phyloP scores from a whole-genome alignment of 805 yeast species.

The Candida nemodendra region DNA sequence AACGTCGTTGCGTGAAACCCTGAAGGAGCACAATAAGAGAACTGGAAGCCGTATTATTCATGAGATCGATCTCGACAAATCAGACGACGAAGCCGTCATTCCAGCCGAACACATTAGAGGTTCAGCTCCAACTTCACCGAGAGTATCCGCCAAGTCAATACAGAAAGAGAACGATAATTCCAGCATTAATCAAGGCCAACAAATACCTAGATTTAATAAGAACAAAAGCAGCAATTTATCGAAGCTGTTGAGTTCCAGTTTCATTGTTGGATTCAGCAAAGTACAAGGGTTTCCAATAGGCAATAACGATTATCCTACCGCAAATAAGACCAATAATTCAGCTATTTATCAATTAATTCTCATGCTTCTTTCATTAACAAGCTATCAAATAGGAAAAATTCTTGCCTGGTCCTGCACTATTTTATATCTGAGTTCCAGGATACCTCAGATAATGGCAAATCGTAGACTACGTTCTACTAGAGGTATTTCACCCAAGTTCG shows the following conservation, averaged over 20 bases:
- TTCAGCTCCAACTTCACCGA: conserved; percentile 8
- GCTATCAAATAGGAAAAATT: conserved; percentile 24
- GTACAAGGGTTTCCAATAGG: conserved; percentile 26
- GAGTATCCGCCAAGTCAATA: not conserved
- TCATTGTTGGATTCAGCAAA: conserved; percentile 31
- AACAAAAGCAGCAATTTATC: conserved; percentile 16
- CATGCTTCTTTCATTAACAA: conserved; percentile 16
- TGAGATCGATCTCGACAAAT: not conserved
- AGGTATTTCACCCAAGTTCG: conserved; percentile 50
- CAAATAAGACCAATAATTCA: conserved; percentile 20
- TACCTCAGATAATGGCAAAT: conserved; percentile 52
- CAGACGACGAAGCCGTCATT: conserved; percentile 2
- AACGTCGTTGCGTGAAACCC: conserved; percentile 21
- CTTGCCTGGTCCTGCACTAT: conserved; percentile 54
- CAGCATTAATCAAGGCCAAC: not conserved
- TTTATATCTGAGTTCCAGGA: conserved; percentile 48
- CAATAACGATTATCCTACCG: not conserved
- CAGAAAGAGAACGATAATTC: conserved; percentile 4
- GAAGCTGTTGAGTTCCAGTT: conserved; percentile 27
- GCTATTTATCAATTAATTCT: conserved; percentile 19
- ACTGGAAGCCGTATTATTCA: conserved; percentile 1
- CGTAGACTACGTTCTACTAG: conserved; percentile 44
- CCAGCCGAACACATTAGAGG: conserved; percentile 8
- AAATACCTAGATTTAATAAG: conserved; percentile 2
- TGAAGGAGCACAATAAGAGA: conserved; percentile 13